phyloP scores from a whole-genome alignment of 805 yeast genomes.

The Tetrapisispora pingtungensis region DNA sequence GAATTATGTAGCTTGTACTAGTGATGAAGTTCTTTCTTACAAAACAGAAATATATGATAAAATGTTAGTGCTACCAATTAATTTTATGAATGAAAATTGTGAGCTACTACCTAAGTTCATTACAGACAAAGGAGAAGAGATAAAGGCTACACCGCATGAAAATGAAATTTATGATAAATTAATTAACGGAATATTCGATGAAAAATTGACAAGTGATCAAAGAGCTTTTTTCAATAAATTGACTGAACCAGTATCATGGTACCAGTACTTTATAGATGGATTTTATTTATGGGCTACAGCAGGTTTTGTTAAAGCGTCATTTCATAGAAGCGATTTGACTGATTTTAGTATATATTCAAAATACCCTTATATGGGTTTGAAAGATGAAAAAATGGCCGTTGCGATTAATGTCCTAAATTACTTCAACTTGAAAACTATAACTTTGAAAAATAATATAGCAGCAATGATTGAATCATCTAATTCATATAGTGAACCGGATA shows the following conservation, averaged over 20 bases:
- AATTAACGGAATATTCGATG: slow-evolving; percentile 9
- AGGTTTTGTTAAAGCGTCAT: slow-evolving; percentile 21
- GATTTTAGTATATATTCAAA: background rate
- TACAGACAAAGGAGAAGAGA: slow-evolving; percentile 7
- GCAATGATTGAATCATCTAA: slow-evolving; percentile 11
- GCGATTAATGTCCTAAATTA: slow-evolving; percentile 8
- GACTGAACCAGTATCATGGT: slow-evolving; percentile 25
- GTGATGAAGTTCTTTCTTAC: slow-evolving; percentile 22
- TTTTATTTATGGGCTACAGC: slow-evolving; percentile 24
- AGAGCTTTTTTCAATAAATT: slow-evolving; percentile 3
- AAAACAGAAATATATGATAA: slow-evolving; percentile 22
- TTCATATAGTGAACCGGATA: slow-evolving; percentile 6
- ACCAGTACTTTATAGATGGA: slow-evolving; percentile 24
- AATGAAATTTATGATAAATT: slow-evolving; percentile 13
- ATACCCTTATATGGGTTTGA: background rate
- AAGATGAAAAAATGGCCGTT: slow-evolving; percentile 1
- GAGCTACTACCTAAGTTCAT: slow-evolving; percentile 8
- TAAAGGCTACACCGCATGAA: slow-evolving; percentile 24
- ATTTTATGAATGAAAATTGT: slow-evolving; percentile 3
- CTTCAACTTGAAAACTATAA: slow-evolving; percentile 14
- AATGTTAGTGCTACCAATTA: slow-evolving; percentile 13
- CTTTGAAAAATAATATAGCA: slow-evolving; percentile 11
- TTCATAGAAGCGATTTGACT: slow-evolving; percentile 9
- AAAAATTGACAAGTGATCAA: slow-evolving; percentile 11
- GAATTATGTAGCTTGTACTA: slow-evolving; percentile 24